Conservation (phyloP, 2,329 filamentous ascomycete genomes). For the Cryphonectria nitschkei region DNA sequence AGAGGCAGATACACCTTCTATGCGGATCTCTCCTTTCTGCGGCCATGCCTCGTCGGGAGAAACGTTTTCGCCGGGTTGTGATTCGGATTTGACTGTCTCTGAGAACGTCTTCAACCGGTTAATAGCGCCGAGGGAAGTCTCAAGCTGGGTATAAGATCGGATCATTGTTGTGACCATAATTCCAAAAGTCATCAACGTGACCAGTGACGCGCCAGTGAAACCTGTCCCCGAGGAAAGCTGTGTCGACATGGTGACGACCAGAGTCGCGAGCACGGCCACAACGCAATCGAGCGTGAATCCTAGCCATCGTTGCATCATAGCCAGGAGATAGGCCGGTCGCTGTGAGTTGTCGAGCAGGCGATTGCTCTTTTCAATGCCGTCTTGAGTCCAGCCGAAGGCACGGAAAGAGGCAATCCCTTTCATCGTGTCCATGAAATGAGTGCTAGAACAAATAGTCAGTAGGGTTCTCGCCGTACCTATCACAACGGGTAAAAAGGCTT, state of each 20-base stretch:
- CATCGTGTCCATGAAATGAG: slow-evolving; percentile 60
- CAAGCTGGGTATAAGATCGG: slow-evolving; percentile 39
- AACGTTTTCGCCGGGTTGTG: slow-evolving; percentile 33
- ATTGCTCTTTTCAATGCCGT: slow-evolving; percentile 48
- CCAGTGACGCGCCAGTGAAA: slow-evolving; percentile 44
- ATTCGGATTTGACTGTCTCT: slow-evolving; percentile 34
- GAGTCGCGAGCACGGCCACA: slow-evolving; percentile 51
- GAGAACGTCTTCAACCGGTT: slow-evolving; percentile 35
- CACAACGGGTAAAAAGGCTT: slow-evolving; percentile 31
- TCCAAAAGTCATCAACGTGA: slow-evolving; percentile 44
- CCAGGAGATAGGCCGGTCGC: slow-evolving; percentile 59
- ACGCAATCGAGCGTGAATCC: slow-evolving; percentile 53
- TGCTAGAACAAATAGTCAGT: slow-evolving; percentile 32
- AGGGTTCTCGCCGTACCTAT: not conserved
- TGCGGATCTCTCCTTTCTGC: slow-evolving; percentile 32
- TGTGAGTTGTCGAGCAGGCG: slow-evolving; percentile 58
- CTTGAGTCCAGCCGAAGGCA: slow-evolving; percentile 58
- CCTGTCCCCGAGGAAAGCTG: slow-evolving; percentile 42
- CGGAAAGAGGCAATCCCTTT: slow-evolving; percentile 59
- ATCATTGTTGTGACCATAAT: slow-evolving; percentile 38
- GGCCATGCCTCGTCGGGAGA: slow-evolving; percentile 37
- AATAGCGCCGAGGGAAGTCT: slow-evolving; percentile 41
- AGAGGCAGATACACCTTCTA: slow-evolving; percentile 36
- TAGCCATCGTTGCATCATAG: slow-evolving; percentile 63
- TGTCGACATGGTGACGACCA: slow-evolving; percentile 54